Evolutionary conservation across 169 alveolate species (phyloP).

Genomic region (Eimeria acervulina): DNA sequence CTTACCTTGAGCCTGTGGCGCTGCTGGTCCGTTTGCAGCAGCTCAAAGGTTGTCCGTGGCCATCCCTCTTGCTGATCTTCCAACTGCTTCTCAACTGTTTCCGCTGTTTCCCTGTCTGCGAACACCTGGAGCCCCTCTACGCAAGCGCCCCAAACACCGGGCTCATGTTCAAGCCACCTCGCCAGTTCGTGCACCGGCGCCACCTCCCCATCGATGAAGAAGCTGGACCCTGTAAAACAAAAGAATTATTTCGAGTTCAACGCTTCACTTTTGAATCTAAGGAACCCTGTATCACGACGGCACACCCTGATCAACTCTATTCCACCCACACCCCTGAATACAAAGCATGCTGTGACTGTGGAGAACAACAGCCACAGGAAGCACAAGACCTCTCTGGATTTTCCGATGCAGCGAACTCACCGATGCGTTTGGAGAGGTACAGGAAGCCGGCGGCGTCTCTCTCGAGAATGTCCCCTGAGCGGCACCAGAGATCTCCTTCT

Average conservation of each 20-base stretch:
- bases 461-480: slow-evolving; percentile 47
- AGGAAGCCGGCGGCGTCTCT: slow-evolving; percentile 74
- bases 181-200: slow-evolving; percentile 59
- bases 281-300: neutral
- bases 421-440: slow-evolving; percentile 47
- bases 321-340: neutral
- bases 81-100: neutral
- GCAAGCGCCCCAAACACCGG: slow-evolving; percentile 58
- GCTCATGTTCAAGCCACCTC: neutral
- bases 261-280: neutral
- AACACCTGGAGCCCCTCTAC: slow-evolving; percentile 61
- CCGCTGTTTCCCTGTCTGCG: neutral
- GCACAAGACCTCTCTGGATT: no score
- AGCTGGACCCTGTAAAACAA: slow-evolving; percentile 45
- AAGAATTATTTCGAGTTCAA: neutral
- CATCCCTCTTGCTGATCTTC: slow-evolving; percentile 32
- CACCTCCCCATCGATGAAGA: slow-evolving; percentile 42
- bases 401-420: neutral
- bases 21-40: slow-evolving; percentile 10
- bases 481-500: slow-evolving; percentile 62
- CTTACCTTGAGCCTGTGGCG: slow-evolving; percentile 59
- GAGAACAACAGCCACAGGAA: neutral
- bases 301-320: neutral
- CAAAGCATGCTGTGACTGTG: neutral
- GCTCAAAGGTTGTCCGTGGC: slow-evolving; percentile 34